Base-by-base conservation (phyloP, 352 stramenopile species). In the Globisporangium viniferum region DNA sequence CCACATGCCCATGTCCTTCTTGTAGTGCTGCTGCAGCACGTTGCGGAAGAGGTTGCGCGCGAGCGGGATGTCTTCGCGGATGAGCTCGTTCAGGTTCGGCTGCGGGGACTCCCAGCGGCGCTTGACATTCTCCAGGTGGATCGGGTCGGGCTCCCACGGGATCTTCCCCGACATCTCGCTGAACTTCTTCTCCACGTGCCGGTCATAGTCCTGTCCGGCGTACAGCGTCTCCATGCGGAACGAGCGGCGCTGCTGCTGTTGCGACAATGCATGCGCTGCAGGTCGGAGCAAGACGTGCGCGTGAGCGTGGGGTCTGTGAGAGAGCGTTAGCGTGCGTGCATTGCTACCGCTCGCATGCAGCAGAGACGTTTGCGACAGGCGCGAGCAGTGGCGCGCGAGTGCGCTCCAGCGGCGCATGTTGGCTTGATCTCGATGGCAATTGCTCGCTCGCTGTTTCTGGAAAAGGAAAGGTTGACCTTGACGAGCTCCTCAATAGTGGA, bases 1-100 rank as follows among this genome's bases (percentile, higher is more conserved):
- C 88, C 88, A 96, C 88, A 96, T 96, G 70, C 78, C 82, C 86
- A 96, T 94, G 76, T 96, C 86, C 24, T 87, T 83, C 6, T 76
- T 69, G 72, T 96, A 96, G 39, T 88, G 73, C 58, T 82, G 77
- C 70, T 96, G 86, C 61, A 96, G 73, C 61, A 92, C 82, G 56
- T 90, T 90, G 15, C 86, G 83, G 71, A 96, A 96, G 14, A 96
- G 71, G 36, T 83, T 82, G 10, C 88, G 77, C 46, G 88, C 88
- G 8, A 81, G 72, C 7, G 81, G 79, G 7, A 94, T 77, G 62
- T 96, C 84, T 33, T 94, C 79, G 54, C 86, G 85, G 66, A 96
- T 89, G 29, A 96, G 72, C 60, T 92, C 86, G 63, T 94, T 92
- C 22, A 96, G 72, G 20, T 81, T 93, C 12, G 84, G 83, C 58